A percentile compares a stretch with the other conserved stretches of the same genome.
phyloP scores from a whole-genome alignment of 2,329 filamentous ascomycete genomes.

The Nemania sp. region DNA sequence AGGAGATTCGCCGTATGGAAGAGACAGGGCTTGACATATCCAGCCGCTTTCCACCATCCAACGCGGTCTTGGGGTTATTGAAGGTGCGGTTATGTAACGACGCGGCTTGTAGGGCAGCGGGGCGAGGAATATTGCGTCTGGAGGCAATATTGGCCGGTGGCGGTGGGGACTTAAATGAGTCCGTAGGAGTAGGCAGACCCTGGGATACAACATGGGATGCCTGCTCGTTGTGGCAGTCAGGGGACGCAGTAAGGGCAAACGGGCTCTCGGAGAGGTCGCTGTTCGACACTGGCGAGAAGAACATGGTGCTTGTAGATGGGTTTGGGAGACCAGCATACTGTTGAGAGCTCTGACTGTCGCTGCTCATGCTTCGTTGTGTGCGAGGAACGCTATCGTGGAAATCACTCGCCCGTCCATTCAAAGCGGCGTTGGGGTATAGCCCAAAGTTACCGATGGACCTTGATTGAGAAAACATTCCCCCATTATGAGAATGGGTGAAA shows the following conservation, averaged over 20 bases:
- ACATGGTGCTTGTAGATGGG: conserved; percentile 27
- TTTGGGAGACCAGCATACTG: conserved; percentile 32
- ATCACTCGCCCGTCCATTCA: conserved; percentile 8
- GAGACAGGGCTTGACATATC: conserved; percentile 49
- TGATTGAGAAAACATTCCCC: conserved; percentile 26
- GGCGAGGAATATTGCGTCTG: conserved; percentile 55
- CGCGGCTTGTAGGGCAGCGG: conserved; percentile 53
- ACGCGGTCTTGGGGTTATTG: conserved; percentile 50
- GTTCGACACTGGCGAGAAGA: conserved; percentile 30
- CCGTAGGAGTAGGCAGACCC: conserved; percentile 37
- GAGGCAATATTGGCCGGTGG: conserved; percentile 58
- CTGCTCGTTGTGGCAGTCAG: conserved; percentile 25
- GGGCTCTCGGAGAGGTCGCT: conserved; percentile 27
- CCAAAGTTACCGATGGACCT: conserved; percentile 28
- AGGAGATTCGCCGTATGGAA: conserved; percentile 59
- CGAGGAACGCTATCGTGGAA: conserved; percentile 12
- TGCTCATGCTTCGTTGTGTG: conserved; percentile 29
- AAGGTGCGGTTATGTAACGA: conserved; percentile 51
- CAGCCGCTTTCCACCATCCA: conserved; percentile 51
- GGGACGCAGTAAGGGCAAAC: conserved; percentile 24
- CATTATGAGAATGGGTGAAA: conserved; percentile 26
- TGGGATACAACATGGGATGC: conserved; percentile 23
- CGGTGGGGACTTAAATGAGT: conserved; percentile 54
- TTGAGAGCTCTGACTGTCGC: conserved; percentile 25
- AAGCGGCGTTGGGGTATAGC: conserved; percentile 10